These are phyloP conservation scores for Lepidium africanum DNA, from an alignment of 345 rosid species.

Conservation along the genomic window DNA sequence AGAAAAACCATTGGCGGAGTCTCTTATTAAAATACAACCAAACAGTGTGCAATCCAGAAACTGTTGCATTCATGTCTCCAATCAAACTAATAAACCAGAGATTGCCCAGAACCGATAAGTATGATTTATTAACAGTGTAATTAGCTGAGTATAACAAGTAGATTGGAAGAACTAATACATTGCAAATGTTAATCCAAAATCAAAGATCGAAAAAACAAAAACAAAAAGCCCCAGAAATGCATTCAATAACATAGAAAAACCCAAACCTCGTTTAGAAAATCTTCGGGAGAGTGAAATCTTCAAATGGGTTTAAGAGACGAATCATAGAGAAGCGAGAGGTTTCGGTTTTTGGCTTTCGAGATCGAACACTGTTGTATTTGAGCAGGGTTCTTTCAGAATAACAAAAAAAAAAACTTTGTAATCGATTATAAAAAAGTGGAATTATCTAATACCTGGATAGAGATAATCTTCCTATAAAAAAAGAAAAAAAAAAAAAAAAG, in stretches of 20 bases:
- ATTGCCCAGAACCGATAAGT: background rate
- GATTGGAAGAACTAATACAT: background rate
- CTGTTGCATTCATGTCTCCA: constrained; percentile 10
- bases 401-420: background rate
- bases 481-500: background rate
- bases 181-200: background rate
- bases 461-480: too few relatives aligned
- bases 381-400: background rate
- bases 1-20: background rate
- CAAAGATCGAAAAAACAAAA: background rate
- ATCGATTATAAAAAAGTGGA: background rate
- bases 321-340: background rate
- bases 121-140: background rate
- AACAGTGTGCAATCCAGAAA: constrained; percentile 19
- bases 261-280: background rate
- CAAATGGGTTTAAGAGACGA: background rate
- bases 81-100: background rate
- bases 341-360: background rate
- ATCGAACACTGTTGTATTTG: background rate
- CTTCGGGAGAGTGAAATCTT: background rate
- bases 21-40: background rate
- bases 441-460: background rate
- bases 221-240: background rate
- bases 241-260: background rate
- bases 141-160: background rate